Evolutionary conservation across 495 filamentous ascomycete species (phyloP).

Genomic region (Hamigera avellanea): DNA sequence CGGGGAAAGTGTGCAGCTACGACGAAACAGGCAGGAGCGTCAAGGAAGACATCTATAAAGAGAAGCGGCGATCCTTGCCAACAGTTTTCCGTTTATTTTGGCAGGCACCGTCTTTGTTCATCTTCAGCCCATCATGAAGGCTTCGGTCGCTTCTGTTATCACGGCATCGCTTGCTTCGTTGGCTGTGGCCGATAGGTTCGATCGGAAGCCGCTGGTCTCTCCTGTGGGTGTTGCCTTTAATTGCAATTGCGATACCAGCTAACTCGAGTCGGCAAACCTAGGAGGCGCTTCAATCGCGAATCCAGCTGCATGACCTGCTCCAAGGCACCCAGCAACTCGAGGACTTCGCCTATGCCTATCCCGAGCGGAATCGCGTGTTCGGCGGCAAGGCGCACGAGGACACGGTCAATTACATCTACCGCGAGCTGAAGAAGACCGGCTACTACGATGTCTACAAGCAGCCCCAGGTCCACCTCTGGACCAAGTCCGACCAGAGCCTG

Average conservation of each 20-base stretch:
- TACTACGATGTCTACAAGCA: constrained; percentile 55
- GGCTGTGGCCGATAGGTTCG: no score
- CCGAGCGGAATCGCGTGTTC: constrained; percentile 45
- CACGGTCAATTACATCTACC: constrained; percentile 51
- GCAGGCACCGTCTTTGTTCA: no score
- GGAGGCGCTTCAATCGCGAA: constrained; percentile 6
- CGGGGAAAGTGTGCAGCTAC: no score
- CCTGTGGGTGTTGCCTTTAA: neutral
- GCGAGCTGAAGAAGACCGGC: constrained; percentile 30
- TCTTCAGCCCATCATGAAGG: no score
- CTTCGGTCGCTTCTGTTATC: no score
- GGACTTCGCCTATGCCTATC: constrained; percentile 33
- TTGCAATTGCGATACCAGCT: no score
- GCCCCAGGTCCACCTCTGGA: constrained; percentile 34
- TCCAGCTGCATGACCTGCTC: constrained; percentile 21
- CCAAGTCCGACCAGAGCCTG: constrained; percentile 16
- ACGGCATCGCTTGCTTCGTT: no score
- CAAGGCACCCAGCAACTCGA: constrained; percentile 27
- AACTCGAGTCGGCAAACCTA: neutral
- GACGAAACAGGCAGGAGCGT: no score
- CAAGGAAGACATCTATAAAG: no score
- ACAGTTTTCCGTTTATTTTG: no score
- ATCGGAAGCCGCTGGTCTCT: no score
- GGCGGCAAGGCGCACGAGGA: constrained; percentile 49
- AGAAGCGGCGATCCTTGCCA: no score